These are phyloP conservation scores for Liquidambar formosana DNA, from an alignment of 164 flowering plant genomes.

Conservation along the genomic window DNA sequence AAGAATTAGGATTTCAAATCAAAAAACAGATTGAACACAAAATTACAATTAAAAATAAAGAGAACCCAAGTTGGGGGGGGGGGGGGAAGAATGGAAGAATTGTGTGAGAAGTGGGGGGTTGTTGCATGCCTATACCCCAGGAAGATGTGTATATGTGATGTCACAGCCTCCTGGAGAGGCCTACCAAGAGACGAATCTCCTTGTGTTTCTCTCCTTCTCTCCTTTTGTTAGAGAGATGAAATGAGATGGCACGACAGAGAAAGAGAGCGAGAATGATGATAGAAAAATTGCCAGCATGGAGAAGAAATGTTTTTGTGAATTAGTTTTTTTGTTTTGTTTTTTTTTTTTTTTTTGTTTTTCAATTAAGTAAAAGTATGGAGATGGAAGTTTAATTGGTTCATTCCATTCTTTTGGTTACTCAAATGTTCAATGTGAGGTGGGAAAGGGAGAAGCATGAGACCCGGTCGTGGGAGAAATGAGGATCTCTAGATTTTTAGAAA, in stretches of 20 bases:
- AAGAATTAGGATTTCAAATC: neutral
- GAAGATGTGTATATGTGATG: slow-evolving; percentile 3
- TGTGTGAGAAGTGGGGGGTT: neutral
- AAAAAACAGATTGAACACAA: neutral
- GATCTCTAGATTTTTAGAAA: slow-evolving; percentile 42
- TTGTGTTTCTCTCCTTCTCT: no score
- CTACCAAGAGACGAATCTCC: neutral
- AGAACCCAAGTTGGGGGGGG: no score
- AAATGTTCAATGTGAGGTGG: slow-evolving; percentile 20
- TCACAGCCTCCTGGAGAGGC: slow-evolving; percentile 20
- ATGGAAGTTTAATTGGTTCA: no score
- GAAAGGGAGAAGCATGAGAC: slow-evolving; percentile 26
- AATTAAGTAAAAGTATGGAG: neutral
- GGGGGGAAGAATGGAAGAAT: no score
- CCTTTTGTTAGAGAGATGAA: neutral
- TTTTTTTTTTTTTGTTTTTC: slow-evolving; percentile 7
- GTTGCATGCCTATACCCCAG: neutral
- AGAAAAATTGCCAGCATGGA: slow-evolving; percentile 7
- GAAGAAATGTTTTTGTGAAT: neutral
- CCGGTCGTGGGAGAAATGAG: slow-evolving; percentile 43
- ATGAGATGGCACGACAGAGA: neutral
- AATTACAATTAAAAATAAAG: no score
- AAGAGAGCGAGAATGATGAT: neutral
- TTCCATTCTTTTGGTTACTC: neutral
- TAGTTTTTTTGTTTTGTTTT: slow-evolving; percentile 7